phyloP scores from a whole-genome alignment of 192 early-diverging fungal species.

The Haplosporangium gracile region DNA sequence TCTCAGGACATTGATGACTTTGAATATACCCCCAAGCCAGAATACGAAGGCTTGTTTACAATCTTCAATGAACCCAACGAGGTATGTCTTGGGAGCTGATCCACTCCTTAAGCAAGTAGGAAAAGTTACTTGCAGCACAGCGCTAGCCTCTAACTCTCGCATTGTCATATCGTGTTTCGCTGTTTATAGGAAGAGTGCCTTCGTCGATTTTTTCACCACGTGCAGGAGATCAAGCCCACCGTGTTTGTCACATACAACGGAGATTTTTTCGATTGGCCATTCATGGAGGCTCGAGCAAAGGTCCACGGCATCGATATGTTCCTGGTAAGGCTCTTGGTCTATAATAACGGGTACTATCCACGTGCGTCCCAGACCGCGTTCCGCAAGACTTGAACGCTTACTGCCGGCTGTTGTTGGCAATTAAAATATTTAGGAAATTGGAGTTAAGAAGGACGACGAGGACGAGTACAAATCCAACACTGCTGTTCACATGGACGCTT shows the following conservation, averaged over 20 bases:
- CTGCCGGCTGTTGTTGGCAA: not conserved
- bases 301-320: slow-evolving; percentile 90
- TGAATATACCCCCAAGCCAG: slow-evolving; percentile 97
- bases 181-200: slow-evolving; percentile 70
- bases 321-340: slow-evolving; percentile 59
- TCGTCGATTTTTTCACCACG: slow-evolving; percentile 92
- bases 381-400: not conserved
- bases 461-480: slow-evolving; percentile 91
- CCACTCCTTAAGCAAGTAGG: not conserved
- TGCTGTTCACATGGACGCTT: slow-evolving; percentile 95
- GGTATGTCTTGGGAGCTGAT: slow-evolving; percentile 51
- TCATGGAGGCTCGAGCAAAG: slow-evolving; percentile 87
- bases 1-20: slow-evolving; percentile 97
- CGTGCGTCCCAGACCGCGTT: not conserved
- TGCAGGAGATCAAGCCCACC: slow-evolving; percentile 84
- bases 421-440: slow-evolving; percentile 76
- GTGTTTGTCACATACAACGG: slow-evolving; percentile 99
- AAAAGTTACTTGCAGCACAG: not conserved
- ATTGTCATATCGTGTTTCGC: not conserved
- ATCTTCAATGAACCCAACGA: slow-evolving; percentile 97
- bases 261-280: slow-evolving; percentile 99
- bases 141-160: not conserved
- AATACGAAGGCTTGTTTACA: slow-evolving; percentile 94
- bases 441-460: slow-evolving; percentile 78
- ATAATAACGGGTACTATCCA: not conserved